phyloP scores from a whole-genome alignment of 306 rosid species.

The Mucuna pruriens region DNA sequence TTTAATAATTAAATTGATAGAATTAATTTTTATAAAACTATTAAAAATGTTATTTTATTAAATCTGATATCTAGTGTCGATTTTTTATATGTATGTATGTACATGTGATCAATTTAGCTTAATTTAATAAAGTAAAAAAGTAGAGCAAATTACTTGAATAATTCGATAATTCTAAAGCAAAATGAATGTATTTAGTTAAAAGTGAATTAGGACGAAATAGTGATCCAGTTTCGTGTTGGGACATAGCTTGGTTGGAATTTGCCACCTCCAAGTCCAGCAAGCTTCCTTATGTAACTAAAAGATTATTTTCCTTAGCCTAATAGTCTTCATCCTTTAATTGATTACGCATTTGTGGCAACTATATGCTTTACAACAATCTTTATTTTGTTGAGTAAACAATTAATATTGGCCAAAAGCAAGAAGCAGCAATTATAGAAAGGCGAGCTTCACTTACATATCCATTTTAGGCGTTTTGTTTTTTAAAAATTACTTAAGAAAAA shows the following conservation, averaged over 20 bases:
- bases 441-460: conserved; percentile 5
- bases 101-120: neutral
- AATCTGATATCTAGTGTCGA: neutral
- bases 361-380: neutral
- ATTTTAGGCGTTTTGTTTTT: neutral
- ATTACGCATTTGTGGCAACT: conserved; percentile 7
- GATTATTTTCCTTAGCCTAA: neutral
- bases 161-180: neutral
- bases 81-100: neutral
- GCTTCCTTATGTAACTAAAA: conserved; percentile 7
- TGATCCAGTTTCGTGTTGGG: neutral
- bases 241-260: conserved; percentile 10
- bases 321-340: neutral
- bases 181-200: neutral
- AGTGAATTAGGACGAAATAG: neutral
- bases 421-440: conserved; percentile 27
- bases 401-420: conserved; percentile 31
- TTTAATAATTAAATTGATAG: neutral
- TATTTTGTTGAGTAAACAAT: conserved; percentile 35
- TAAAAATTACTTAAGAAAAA: neutral
- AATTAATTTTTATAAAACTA: neutral
- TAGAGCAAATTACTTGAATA: neutral
- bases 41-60: neutral
- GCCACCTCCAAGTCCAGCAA: conserved; percentile 37
- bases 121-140: neutral